These are phyloP conservation scores for Raffaelea albimanens DNA, from an alignment of 2,329 filamentous ascomycete genomes.

Conservation along the genomic window DNA sequence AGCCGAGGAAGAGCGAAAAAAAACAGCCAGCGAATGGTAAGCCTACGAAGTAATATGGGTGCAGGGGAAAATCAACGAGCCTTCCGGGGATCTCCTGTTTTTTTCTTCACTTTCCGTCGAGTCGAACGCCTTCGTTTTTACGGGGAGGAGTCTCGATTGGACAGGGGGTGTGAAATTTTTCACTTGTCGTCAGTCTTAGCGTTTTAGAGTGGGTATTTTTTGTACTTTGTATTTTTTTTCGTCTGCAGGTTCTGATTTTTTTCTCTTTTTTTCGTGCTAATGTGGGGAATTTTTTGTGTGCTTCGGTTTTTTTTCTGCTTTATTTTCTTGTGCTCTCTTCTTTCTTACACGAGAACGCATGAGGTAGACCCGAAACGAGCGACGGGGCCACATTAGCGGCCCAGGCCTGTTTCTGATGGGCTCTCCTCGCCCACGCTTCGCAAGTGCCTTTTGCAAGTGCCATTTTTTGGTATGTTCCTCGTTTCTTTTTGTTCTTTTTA, in stretches of 20 bases:
- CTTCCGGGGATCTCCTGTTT: not conserved
- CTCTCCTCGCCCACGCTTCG: no score
- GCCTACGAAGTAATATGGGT: not conserved
- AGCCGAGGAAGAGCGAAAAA: not conserved
- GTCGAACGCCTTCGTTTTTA: not conserved
- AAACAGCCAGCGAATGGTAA: not conserved
- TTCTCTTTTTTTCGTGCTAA: not conserved
- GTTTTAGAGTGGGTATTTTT: not conserved
- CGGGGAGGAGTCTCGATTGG: slow-evolving; percentile 2
- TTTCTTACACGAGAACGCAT: not conserved
- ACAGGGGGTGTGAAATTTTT: slow-evolving; percentile 9
- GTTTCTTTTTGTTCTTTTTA: no score
- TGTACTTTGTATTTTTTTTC: slow-evolving; percentile 1
- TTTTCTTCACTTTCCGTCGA: not conserved
- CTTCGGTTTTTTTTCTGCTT: slow-evolving; percentile 1
- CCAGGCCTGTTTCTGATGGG: not conserved
- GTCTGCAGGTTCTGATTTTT: not conserved
- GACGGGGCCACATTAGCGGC: slow-evolving; percentile 8
- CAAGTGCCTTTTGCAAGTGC: no score
- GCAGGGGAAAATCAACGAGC: not conserved
- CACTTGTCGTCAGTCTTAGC: not conserved
- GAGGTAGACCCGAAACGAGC: slow-evolving; percentile 6
- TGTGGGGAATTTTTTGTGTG: slow-evolving; percentile 5
- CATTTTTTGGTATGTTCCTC: no score
- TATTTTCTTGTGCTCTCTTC: not conserved